Percentiles rank a stretch among this genome's conserved stretches.
phyloP scores from a whole-genome alignment of 1,139 yeast genomes.

The Kazachstania sp. region DNA sequence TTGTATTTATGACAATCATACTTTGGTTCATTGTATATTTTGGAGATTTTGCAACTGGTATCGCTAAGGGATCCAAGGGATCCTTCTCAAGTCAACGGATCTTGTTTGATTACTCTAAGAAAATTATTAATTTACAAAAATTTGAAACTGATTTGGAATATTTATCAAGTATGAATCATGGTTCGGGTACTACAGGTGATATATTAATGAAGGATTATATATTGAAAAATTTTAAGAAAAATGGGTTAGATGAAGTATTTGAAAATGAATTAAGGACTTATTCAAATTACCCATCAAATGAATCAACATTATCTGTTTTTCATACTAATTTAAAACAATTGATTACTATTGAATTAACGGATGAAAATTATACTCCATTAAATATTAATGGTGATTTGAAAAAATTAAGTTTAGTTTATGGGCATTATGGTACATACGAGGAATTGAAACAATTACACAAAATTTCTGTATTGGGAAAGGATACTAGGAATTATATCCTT shows the following conservation, averaged over 20 bases:
- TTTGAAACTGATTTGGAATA: constrained; percentile 69
- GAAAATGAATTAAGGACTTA: constrained; percentile 45
- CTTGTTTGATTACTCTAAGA: constrained; percentile 42
- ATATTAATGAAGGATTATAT: constrained; percentile 59
- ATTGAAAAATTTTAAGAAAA: constrained; percentile 46
- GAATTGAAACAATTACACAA: constrained; percentile 46
- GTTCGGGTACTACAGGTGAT: constrained; percentile 85
- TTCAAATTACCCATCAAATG: constrained; percentile 45
- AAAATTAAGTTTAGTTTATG: constrained; percentile 45
- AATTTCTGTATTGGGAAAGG: constrained; percentile 33
- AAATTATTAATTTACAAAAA: constrained; percentile 44
- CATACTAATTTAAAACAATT: constrained; percentile 31
- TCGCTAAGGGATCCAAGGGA: constrained; percentile 44
- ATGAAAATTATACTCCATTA: constrained; percentile 58
- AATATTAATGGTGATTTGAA: constrained; percentile 50
- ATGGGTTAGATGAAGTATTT: constrained; percentile 47
- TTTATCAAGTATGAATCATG: constrained; percentile 74
- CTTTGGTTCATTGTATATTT: constrained; percentile 49
- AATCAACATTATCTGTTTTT: background rate
- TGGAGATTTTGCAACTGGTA: constrained; percentile 40
- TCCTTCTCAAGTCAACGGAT: constrained; percentile 53
- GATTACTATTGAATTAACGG: constrained; percentile 36
- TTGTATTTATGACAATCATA: constrained; percentile 49
- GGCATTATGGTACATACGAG: constrained; percentile 52
- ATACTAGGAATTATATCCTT: constrained; percentile 37